Evolutionary conservation across 805 yeast genomes (phyloP).

Genomic region (Schwanniomyces yamadae): DNA sequence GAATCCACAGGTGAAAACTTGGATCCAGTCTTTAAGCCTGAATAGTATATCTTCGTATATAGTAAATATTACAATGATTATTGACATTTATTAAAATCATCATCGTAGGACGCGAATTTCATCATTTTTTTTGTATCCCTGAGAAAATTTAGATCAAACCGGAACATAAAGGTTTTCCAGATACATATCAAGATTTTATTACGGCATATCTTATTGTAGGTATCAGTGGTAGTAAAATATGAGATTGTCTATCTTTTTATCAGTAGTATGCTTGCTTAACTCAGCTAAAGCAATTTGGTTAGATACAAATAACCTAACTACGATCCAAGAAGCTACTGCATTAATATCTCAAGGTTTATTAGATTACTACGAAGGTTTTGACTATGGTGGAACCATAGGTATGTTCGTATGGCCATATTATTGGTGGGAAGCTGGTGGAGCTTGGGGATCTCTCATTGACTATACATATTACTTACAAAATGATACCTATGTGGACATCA

Average conservation of each 20-base stretch:
- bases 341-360: constrained; percentile 68
- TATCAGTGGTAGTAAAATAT: constrained; percentile 3
- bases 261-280: constrained; percentile 6
- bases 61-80: too few relatives aligned
- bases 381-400: constrained; percentile 77
- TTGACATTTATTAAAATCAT: too few relatives aligned
- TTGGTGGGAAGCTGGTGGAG: constrained; percentile 99
- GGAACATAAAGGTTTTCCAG: too few relatives aligned
- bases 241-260: constrained; percentile 5
- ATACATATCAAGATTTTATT: too few relatives aligned
- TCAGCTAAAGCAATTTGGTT: constrained; percentile 24
- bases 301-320: constrained; percentile 40
- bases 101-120: too few relatives aligned
- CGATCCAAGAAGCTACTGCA: constrained; percentile 56
- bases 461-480: constrained; percentile 71
- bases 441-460: constrained; percentile 85
- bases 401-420: constrained; percentile 88
- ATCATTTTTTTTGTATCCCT: too few relatives aligned
- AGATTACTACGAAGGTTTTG: constrained; percentile 74
- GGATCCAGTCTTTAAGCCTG: constrained; percentile 19
- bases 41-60: constrained; percentile 6
- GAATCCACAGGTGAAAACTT: constrained; percentile 12
- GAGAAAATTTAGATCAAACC: too few relatives aligned
- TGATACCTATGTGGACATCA: constrained; percentile 57
- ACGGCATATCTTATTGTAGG: too few relatives aligned